These are phyloP conservation scores for Alnus glutinosa DNA, from an alignment of 306 rosid species.

Conservation along the genomic window DNA sequence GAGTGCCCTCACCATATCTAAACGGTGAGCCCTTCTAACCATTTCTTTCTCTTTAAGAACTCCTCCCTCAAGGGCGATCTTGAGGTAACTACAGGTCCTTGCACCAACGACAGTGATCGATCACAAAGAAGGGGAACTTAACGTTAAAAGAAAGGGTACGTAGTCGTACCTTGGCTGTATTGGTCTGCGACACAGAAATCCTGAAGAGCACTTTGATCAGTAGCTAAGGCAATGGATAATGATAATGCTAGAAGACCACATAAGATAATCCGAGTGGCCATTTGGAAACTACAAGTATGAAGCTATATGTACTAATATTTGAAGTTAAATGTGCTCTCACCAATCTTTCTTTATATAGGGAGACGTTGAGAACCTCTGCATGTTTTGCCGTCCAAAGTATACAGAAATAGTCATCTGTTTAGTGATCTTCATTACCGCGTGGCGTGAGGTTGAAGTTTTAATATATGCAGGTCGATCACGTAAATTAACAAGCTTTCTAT, in stretches of 20 bases:
- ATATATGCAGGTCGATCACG: too few species aligned
- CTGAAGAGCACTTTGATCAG: slow-evolving; percentile 40
- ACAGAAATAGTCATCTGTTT: background rate
- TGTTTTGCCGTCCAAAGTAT: background rate
- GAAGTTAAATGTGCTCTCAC: background rate
- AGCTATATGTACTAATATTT: background rate
- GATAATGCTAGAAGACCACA: background rate
- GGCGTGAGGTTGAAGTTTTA: too few species aligned
- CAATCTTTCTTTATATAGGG: background rate
- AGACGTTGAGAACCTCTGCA: background rate
- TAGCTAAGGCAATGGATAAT: slow-evolving; percentile 6
- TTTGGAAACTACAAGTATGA: background rate
- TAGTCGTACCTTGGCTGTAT: slow-evolving; percentile 15
- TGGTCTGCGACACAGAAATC: slow-evolving; percentile 48
- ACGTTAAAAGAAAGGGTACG: background rate
- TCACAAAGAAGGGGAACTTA: background rate
- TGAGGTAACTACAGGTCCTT: too few species aligned
- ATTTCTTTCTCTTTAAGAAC: too few species aligned
- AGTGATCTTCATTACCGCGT: background rate
- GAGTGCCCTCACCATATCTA: too few species aligned
- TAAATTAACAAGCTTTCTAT: background rate
- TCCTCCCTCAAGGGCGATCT: too few species aligned
- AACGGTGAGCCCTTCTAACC: too few species aligned
- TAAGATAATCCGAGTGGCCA: background rate
- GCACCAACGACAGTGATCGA: too few species aligned